Evolutionary conservation across 2,329 filamentous ascomycete genomes (phyloP).

Genomic region (Eurotiales sp.): DNA sequence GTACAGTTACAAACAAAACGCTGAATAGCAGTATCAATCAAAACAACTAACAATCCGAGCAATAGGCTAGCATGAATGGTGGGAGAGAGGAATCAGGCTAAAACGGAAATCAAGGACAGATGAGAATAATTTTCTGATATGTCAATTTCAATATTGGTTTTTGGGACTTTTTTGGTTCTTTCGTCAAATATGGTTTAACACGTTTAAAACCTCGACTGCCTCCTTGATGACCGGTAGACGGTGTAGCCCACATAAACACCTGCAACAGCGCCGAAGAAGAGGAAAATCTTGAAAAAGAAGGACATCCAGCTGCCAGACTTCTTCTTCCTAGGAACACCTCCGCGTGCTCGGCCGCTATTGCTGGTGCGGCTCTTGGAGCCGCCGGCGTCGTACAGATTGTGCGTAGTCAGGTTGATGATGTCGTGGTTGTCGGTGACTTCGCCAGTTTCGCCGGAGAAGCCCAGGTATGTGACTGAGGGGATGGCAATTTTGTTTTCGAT

Average conservation of each 20-base stretch:
- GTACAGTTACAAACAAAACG: conserved; percentile 12
- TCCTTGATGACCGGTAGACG: conserved; percentile 65
- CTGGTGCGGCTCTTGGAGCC: conserved; percentile 25
- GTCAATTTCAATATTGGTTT: background rate
- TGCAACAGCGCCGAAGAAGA: conserved; percentile 66
- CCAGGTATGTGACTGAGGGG: conserved; percentile 65
- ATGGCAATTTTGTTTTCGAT: conserved; percentile 68
- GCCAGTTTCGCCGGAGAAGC: conserved; percentile 74
- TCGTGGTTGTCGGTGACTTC: conserved; percentile 98
- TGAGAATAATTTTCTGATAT: background rate
- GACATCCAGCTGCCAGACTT: conserved; percentile 57
- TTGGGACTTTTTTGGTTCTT: background rate
- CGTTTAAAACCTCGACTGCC: conserved; percentile 36
- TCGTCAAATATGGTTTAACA: background rate
- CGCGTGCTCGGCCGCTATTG: conserved; percentile 8
- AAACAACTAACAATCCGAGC: conserved; percentile 5
- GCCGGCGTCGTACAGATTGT: conserved; percentile 72
- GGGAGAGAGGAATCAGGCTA: background rate
- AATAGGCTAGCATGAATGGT: background rate
- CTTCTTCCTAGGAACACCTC: conserved; percentile 21
- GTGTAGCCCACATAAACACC: conserved; percentile 85
- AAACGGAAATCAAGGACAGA: background rate
- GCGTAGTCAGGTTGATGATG: conserved; percentile 79
- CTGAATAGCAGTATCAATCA: conserved; percentile 17
- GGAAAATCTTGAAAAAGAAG: conserved; percentile 77